Conservation (phyloP, 2,329 filamentous ascomycete species). For the Colletotrichum karsti region DNA sequence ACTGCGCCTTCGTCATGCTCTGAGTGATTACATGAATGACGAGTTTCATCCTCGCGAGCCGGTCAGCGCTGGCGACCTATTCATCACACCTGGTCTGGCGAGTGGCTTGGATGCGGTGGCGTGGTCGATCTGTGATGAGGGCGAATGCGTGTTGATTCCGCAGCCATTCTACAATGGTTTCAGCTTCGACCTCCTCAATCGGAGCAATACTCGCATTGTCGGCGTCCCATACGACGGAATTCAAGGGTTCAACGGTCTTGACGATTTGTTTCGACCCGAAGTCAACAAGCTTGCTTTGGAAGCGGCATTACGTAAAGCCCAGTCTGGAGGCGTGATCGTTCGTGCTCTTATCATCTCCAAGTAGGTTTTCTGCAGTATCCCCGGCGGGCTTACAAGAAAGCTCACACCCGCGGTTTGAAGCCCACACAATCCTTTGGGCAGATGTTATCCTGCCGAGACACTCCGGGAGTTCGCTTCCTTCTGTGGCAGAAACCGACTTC, state of each 20-base stretch:
- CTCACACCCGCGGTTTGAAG: slow-evolving; percentile 19
- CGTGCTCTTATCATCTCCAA: slow-evolving; percentile 27
- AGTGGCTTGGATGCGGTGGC: slow-evolving; percentile 35
- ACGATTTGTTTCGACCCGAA: slow-evolving; percentile 31
- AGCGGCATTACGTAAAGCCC: slow-evolving; percentile 21
- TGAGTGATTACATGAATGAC: slow-evolving; percentile 34
- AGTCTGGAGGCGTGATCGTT: slow-evolving; percentile 8
- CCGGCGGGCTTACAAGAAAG: neutral
- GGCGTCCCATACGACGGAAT: slow-evolving; percentile 29
- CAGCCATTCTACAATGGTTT: slow-evolving; percentile 40
- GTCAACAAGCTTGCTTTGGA: slow-evolving; percentile 29
- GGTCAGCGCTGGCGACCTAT: slow-evolving; percentile 32
- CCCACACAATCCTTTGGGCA: slow-evolving; percentile 42
- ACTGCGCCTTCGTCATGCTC: slow-evolving; percentile 32
- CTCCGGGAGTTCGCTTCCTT: slow-evolving; percentile 43
- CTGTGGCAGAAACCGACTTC: slow-evolving; percentile 49
- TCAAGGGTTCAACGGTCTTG: slow-evolving; percentile 28
- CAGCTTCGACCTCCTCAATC: slow-evolving; percentile 30
- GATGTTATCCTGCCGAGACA: slow-evolving; percentile 37
- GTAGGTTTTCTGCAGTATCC: neutral
- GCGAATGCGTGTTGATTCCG: slow-evolving; percentile 38
- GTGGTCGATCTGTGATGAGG: slow-evolving; percentile 38
- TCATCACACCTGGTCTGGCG: slow-evolving; percentile 36
- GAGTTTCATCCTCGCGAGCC: slow-evolving; percentile 28
- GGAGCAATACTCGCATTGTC: slow-evolving; percentile 29